Base-by-base conservation (phyloP, 352 stramenopile species). In the Pythium brachiatum region DNA sequence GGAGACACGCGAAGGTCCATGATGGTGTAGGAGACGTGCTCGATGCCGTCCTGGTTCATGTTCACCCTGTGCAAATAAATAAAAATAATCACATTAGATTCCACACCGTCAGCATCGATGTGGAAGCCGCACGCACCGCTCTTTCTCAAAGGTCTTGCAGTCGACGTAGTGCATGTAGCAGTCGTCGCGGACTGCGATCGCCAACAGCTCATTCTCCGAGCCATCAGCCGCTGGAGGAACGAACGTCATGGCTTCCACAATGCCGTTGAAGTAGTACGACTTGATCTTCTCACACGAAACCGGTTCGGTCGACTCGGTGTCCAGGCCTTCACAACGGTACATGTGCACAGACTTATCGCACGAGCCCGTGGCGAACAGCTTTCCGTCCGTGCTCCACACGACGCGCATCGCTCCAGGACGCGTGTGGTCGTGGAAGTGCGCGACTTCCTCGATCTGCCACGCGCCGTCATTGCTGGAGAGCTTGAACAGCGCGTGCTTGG, bases 1-100 rank as follows among this genome's bases (percentile, higher is more conserved):
- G 86, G 83, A 7, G 83, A 92, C 25, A 88, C 57, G 25, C 73
- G 83, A 48, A 95, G 59, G 54, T 95, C 82, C 80, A 95, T 89
- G 57, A 95, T 95, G 46, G 81, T 91, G 64, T 91, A 95, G 23
- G 86, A 95, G 7, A 93, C 83, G 66, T 95, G 86, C 61, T 95
- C 86, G 41, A 92, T 95, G 12, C 68, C 81, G 46, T 95, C 86
- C 27, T 81, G 72, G 59, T 95, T 95, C 83, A 95, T 95, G 61
- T 93, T 95, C 15, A 95, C 60, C 57, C 86, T 92, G 26, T 6
- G 59, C 41, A 7, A 47, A 8, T n/a, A 18, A 23, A n/a, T 47
- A 7, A 47, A 23, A 6, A 50, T n/a, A 50, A 29, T 27, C 8
- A 29, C 6, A 47, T 32, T 21, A 50, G 27, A 12, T 25, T 34